Base-by-base conservation (phyloP, 2,329 filamentous ascomycete species). In the Xylariaceae sp. region DNA sequence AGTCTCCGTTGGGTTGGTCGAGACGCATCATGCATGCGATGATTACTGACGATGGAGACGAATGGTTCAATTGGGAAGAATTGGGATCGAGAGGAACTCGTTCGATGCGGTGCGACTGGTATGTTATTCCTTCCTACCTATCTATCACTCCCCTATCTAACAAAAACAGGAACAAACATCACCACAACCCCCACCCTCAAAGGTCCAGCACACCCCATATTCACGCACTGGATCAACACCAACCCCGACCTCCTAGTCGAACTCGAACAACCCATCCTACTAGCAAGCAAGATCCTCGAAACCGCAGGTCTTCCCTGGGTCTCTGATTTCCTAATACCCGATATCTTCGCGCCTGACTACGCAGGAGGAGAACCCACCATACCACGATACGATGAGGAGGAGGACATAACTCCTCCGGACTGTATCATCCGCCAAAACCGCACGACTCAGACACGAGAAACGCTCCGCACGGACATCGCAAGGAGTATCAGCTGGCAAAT, bases 251-350 rank as follows among this genome's bases (percentile, higher is more conserved):
- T 71, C 2, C 57, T 49, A 6, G 18, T 41, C n/a, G 71, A 73
- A 53, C 62, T 73, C 4, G 48, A 67, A 15, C 71, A 73, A 49
- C 69, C 72, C 2, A 65, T 73, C 2, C 63, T 72, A 4, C 68
- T 73, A 3, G 71, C 72, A 41, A 70, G 67, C 58, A 68, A 66
- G 17, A 65, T 73, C 17, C 64, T 73, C 17, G 67, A 69, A 13
- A 57, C 62, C 1, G 61, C 62, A 8, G 72, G 71, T 1, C 61
- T 73, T 3, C 68, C 66, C 3, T 74, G 72, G 72, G 56, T 70
- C 0, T 73, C 72, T 1, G 72, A 73, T 49, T 73, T 73, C 58
- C 60, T 69, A 18, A 64, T 70, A 30, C 66, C 70, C 57, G 70
- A 73, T 54, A 65, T 73, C 54, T 73, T 73, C 51, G 58, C 60